These are phyloP conservation scores for Podila clonocystis DNA, from an alignment of 192 early-diverging fungal species.

Conservation along the genomic window DNA sequence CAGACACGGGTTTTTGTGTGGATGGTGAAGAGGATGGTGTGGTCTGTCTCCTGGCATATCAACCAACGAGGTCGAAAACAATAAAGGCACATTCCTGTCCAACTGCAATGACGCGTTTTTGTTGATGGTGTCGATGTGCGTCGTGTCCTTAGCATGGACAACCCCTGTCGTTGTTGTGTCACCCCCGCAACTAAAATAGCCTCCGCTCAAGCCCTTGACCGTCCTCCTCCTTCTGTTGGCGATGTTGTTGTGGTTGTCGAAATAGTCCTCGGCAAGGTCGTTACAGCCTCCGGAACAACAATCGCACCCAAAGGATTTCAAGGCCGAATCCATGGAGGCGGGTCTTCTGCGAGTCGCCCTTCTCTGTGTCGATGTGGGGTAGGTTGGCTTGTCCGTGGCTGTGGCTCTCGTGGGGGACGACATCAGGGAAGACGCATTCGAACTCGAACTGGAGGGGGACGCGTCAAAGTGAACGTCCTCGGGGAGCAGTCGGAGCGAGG, in stretches of 20 bases:
- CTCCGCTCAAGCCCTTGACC: neutral
- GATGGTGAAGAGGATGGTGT: neutral
- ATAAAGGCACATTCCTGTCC: neutral
- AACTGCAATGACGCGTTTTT: conserved; percentile 3
- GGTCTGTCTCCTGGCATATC: too few relatives aligned
- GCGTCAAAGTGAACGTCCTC: neutral
- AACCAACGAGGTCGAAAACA: too few relatives aligned
- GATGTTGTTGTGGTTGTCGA: neutral
- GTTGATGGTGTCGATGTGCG: neutral
- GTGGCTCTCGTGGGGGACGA: neutral
- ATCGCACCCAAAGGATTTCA: neutral
- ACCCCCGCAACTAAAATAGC: neutral
- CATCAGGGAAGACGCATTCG: neutral
- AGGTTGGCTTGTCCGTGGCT: neutral
- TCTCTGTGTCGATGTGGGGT: neutral
- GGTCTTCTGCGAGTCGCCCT: neutral
- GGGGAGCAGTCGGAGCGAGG: neutral
- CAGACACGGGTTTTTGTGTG: neutral
- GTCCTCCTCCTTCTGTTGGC: neutral
- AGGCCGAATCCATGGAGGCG: neutral
- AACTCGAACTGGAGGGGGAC: conserved; percentile 1
- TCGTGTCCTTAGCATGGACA: neutral
- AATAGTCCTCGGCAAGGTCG: neutral
- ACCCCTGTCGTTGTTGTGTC: neutral
- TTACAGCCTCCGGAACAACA: neutral